phyloP scores from a whole-genome alignment of 1,284 basidiomycete species.

The Vanrija humicola region DNA sequence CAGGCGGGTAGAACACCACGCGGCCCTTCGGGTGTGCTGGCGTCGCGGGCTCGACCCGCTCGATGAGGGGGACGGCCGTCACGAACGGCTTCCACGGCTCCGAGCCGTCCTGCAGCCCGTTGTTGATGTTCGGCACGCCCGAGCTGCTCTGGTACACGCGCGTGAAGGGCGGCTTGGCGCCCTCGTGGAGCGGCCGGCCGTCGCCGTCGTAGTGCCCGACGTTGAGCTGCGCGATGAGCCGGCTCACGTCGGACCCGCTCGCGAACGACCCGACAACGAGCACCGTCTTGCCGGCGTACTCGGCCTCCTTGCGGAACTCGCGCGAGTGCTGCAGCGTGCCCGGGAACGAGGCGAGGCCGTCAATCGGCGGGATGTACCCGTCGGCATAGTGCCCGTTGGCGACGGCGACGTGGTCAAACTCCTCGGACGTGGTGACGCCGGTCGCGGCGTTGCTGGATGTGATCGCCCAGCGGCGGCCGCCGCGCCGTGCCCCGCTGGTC shows the following conservation, averaged over 20 bases:
- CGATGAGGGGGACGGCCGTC: slow-evolving; percentile 1
- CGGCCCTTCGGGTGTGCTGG: slow-evolving; percentile 1
- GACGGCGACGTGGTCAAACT: slow-evolving; percentile 54
- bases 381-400: slow-evolving; percentile 54
- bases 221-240: no score
- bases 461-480: no score
- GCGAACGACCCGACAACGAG: slow-evolving; percentile 55
- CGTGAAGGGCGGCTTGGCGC: background rate
- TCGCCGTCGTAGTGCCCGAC: background rate
- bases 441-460: no score
- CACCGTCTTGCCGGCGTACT: slow-evolving; percentile 29
- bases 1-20: slow-evolving; percentile 1
- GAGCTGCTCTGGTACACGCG: slow-evolving; percentile 12
- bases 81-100: slow-evolving; percentile 6
- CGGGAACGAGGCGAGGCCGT: slow-evolving; percentile 51
- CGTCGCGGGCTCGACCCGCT: background rate
- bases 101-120: slow-evolving; percentile 1
- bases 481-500: no score
- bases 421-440: slow-evolving; percentile 24
- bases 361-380: slow-evolving; percentile 51
- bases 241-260: slow-evolving; percentile 52
- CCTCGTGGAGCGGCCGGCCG: background rate
- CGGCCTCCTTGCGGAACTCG: slow-evolving; percentile 6
- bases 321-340: slow-evolving; percentile 45
- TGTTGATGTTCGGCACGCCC: background rate